phyloP scores from a whole-genome alignment of 331 rosid genomes.

The Arachis monticola region DNA sequence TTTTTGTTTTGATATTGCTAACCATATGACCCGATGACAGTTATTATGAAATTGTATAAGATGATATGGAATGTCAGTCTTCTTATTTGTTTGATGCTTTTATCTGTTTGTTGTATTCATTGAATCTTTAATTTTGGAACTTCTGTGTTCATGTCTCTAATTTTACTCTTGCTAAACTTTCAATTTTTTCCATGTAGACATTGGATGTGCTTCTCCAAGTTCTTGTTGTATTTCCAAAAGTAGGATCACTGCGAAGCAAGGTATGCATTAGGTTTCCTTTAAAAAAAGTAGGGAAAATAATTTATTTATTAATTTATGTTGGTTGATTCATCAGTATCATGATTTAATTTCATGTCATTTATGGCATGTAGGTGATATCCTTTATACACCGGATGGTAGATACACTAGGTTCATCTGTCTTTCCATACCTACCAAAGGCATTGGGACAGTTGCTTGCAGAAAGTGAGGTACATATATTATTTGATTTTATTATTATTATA shows the following conservation, averaged over 20 bases:
- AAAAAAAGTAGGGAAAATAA: too few relatives aligned
- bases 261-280: constrained; percentile 42
- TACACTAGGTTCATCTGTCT: constrained; percentile 83
- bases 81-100: too few relatives aligned
- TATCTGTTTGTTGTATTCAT: background rate
- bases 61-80: background rate
- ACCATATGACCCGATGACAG: too few relatives aligned
- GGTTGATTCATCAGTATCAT: constrained; percentile 28
- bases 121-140: constrained; percentile 29
- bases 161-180: constrained; percentile 33
- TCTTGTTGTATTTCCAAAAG: constrained; percentile 80
- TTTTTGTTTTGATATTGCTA: too few relatives aligned
- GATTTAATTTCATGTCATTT: constrained; percentile 41
- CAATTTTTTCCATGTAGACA: constrained; percentile 54
- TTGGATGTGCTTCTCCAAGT: constrained; percentile 94
- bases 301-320: too few relatives aligned
- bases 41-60: too few relatives aligned
- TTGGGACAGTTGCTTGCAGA: constrained; percentile 86
- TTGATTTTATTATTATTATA: background rate
- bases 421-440: constrained; percentile 96
- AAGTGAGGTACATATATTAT: constrained; percentile 72
- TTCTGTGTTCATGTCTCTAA: constrained; percentile 4
- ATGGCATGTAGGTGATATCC: constrained; percentile 79
- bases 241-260: constrained; percentile 77
- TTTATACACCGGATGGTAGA: constrained; percentile 99